phyloP scores from a whole-genome alignment of 805 yeast species.

The Schizosaccharomyces lindneri region DNA sequence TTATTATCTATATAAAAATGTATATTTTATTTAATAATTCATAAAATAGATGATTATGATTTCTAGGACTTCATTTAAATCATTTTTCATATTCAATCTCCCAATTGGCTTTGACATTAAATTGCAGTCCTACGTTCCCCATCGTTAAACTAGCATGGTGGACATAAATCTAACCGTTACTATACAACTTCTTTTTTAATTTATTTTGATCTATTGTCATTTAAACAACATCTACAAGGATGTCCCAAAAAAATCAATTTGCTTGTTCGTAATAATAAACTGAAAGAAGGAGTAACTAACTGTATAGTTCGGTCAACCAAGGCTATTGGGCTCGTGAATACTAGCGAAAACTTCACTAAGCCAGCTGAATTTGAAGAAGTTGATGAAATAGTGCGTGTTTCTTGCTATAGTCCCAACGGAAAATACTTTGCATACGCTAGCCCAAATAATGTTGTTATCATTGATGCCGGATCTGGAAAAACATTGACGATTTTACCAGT shows the following conservation, averaged over 20 bases:
- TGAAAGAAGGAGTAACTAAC: background rate
- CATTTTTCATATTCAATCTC: too few species aligned
- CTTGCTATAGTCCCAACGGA: background rate
- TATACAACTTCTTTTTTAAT: too few species aligned
- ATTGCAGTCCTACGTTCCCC: too few species aligned
- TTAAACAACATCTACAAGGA: background rate
- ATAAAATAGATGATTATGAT: too few species aligned
- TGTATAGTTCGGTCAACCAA: slow-evolving; percentile 31
- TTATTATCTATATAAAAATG: too few species aligned
- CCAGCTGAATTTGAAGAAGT: slow-evolving; percentile 11
- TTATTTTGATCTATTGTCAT: background rate
- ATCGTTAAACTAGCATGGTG: too few species aligned
- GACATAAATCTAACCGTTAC: too few species aligned
- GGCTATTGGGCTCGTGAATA: slow-evolving; percentile 27
- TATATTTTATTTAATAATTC: too few species aligned
- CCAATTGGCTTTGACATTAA: too few species aligned
- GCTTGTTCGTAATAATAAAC: background rate
- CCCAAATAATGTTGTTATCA: slow-evolving; percentile 9
- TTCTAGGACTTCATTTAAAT: too few species aligned
- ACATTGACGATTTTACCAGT: slow-evolving; percentile 10
- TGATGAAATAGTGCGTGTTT: background rate
- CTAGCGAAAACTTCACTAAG: slow-evolving; percentile 19
- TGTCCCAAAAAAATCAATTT: background rate
- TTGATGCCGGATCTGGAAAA: background rate
- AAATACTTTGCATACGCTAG: background rate